A percentile compares a stretch with the other conserved stretches of the same genome.
These are phyloP conservation scores for Globisporangium orthogonon DNA, from an alignment of 352 stramenopile species.

Conservation along the genomic window DNA sequence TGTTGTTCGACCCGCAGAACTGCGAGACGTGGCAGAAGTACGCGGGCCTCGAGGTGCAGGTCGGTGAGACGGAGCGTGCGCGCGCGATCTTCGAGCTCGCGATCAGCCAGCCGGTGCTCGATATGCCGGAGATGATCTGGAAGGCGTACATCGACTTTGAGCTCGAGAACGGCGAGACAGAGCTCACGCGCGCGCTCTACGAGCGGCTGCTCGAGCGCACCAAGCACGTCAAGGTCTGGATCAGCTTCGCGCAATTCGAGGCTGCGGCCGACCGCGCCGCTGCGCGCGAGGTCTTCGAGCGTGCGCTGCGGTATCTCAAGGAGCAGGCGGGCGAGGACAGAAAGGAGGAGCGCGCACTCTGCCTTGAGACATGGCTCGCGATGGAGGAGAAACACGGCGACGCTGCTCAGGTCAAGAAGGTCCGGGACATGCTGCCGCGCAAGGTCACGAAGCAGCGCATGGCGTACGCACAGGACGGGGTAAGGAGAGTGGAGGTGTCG, in stretches of 20 bases:
- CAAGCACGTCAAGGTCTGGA: constrained; percentile 97
- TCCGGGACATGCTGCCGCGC: constrained; percentile 92
- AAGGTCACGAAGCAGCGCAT: constrained; percentile 96
- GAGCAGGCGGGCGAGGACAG: constrained; percentile 55
- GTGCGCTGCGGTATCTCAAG: constrained; percentile 91
- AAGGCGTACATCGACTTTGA: constrained; percentile 99
- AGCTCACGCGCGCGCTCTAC: constrained; percentile 91
- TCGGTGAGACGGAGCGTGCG: constrained; percentile 92
- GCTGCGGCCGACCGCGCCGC: constrained; percentile 46
- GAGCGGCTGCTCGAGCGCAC: constrained; percentile 95
- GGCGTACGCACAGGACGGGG: constrained; percentile 88
- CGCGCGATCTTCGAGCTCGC: constrained; percentile 96
- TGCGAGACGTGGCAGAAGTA: constrained; percentile 95
- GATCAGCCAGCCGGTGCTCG: constrained; percentile 91
- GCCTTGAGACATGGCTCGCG: constrained; percentile 95
- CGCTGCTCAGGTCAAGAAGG: constrained; percentile 59
- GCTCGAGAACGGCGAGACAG: constrained; percentile 79
- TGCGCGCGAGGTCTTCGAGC: constrained; percentile 88
- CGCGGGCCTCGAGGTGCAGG: constrained; percentile 92
- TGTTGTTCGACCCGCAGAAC: constrained; percentile 84
- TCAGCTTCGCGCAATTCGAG: constrained; percentile 90
- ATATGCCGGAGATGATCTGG: constrained; percentile 99
- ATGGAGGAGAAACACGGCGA: constrained; percentile 86
- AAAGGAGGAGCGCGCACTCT: constrained; percentile 94
- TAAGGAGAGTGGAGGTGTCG: constrained; percentile 16